phyloP scores from a whole-genome alignment of 31 red algal species.

The Porphyra umbilicalis region DNA sequence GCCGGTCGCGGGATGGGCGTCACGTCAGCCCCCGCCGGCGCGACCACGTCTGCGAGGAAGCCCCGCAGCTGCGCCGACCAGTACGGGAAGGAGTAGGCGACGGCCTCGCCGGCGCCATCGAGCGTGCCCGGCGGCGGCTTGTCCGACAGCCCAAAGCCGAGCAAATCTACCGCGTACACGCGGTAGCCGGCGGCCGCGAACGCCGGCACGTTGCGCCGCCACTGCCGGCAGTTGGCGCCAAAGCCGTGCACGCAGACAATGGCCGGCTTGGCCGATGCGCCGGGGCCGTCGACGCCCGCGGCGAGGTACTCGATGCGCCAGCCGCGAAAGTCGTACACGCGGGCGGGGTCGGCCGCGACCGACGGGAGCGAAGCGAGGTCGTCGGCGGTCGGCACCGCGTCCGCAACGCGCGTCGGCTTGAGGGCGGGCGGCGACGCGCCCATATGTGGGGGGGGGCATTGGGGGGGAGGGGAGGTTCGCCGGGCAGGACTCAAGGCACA shows the following conservation, averaged over 20 bases:
- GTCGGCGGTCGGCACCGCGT: not conserved
- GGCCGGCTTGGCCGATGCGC: conserved; percentile 9
- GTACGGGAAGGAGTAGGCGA: conserved; percentile 78
- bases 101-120: conserved; percentile 17
- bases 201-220: conserved; percentile 42
- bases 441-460: no score
- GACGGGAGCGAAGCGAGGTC: not conserved
- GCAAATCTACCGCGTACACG: conserved; percentile 70
- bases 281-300: conserved; percentile 2
- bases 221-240: conserved; percentile 80
- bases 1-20: not conserved
- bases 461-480: no score
- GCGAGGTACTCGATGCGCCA: conserved; percentile 24
- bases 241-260: conserved; percentile 89
- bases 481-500: no score
- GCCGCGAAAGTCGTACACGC: not conserved
- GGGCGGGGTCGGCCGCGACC: not conserved
- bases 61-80: conserved; percentile 65
- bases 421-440: not conserved
- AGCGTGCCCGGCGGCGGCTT: conserved; percentile 45
- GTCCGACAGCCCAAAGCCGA: conserved; percentile 86
- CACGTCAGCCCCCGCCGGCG: not conserved
- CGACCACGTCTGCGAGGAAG: conserved; percentile 45
- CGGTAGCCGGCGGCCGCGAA: conserved; percentile 38
- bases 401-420: not conserved